Evolutionary conservation across 805 yeast species (phyloP).

Genomic region (Saccharomycopsis malanga): DNA sequence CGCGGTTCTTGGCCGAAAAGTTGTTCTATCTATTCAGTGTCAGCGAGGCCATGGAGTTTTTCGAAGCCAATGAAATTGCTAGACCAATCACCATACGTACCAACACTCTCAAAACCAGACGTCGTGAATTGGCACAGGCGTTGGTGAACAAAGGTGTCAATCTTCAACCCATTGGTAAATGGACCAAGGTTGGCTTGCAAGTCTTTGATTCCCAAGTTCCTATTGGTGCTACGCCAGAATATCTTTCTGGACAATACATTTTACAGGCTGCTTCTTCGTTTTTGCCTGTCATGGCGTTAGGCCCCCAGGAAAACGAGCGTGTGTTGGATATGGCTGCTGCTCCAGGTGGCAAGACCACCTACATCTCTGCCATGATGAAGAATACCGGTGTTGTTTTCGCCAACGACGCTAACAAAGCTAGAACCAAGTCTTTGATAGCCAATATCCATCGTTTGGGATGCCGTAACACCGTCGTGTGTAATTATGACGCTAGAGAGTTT

Average conservation of each 20-base stretch:
- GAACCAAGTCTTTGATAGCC: constrained; percentile 94
- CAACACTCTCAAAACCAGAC: constrained; percentile 89
- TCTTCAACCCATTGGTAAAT: constrained; percentile 90
- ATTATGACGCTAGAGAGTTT: constrained; percentile 97
- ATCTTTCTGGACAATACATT: constrained; percentile 94
- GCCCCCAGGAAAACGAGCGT: constrained; percentile 96
- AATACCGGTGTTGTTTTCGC: constrained; percentile 97
- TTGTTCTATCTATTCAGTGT: constrained; percentile 88
- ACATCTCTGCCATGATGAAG: constrained; percentile 78
- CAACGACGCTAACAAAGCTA: constrained; percentile 91
- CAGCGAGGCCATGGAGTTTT: constrained; percentile 94
- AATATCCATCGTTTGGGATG: constrained; percentile 97
- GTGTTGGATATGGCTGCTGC: constrained; percentile 93
- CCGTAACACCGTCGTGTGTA: constrained; percentile 91
- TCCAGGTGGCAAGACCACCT: constrained; percentile 56
- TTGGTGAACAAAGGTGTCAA: constrained; percentile 95
- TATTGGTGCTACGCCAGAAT: constrained; percentile 98
- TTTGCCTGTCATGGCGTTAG: constrained; percentile 94
- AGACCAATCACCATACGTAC: constrained; percentile 97
- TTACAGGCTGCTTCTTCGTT: constrained; percentile 98
- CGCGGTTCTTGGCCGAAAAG: constrained; percentile 88
- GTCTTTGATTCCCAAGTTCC: constrained; percentile 99
- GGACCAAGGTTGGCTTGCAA: constrained; percentile 98
- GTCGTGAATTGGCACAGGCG: constrained; percentile 93
- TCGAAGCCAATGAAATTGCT: constrained; percentile 96